These are phyloP conservation scores for Boletus subparvulus DNA, from an alignment of 768 basidiomycete genomes.

Conservation along the genomic window DNA sequence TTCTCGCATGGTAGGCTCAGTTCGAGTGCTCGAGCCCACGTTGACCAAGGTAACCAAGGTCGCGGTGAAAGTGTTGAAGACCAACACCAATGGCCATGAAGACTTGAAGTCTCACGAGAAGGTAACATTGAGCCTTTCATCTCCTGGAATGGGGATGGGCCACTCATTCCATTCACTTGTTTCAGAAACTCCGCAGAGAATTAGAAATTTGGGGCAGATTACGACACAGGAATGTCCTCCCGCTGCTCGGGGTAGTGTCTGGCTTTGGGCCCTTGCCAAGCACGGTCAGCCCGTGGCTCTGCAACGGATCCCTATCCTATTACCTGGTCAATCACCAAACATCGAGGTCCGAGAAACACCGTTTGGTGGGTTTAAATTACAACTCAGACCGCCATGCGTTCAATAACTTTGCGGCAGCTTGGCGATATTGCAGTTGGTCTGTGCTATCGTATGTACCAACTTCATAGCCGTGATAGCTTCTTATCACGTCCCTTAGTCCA, in stretches of 20 bases:
- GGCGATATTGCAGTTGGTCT: slow-evolving; percentile 24
- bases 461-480: background rate
- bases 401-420: slow-evolving; percentile 11
- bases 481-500: slow-evolving; percentile 19
- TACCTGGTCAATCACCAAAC: slow-evolving; percentile 15
- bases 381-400: background rate
- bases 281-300: slow-evolving; percentile 36
- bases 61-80: slow-evolving; percentile 22
- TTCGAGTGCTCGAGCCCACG: background rate
- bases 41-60: slow-evolving; percentile 10
- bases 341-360: background rate
- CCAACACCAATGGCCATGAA: background rate
- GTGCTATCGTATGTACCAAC: slow-evolving; percentile 18
- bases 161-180: background rate
- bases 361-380: slow-evolving; percentile 11
- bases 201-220: slow-evolving; percentile 18
- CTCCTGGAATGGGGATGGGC: background rate
- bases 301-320: slow-evolving; percentile 24
- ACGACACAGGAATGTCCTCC: slow-evolving; percentile 28
- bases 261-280: slow-evolving; percentile 32
- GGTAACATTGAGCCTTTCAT: slow-evolving; percentile 2
- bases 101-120: slow-evolving; percentile 5
- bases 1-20: slow-evolving; percentile 3
- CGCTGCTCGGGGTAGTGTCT: slow-evolving; percentile 29
- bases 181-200: slow-evolving; percentile 31